These are phyloP conservation scores for Diplodia sapinea DNA, from an alignment of 2,329 filamentous ascomycete species.

Conservation along the genomic window DNA sequence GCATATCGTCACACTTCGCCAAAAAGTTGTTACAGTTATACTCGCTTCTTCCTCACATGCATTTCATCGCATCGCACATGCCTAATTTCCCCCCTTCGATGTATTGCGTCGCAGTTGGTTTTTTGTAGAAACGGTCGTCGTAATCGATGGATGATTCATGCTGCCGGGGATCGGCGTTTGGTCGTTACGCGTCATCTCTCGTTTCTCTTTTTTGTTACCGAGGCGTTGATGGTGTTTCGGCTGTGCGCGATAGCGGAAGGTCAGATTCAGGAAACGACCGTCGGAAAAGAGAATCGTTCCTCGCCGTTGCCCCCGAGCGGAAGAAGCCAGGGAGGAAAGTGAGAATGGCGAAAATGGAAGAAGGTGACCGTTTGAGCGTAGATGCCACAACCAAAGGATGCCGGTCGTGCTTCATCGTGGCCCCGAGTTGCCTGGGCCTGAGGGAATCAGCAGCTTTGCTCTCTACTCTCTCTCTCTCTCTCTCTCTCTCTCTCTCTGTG, in stretches of 20 bases:
- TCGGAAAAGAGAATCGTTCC: background rate
- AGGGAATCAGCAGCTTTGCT: background rate
- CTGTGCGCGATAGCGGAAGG: background rate
- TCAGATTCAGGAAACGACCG: background rate
- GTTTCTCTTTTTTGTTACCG: background rate
- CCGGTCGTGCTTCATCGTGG: too few relatives aligned
- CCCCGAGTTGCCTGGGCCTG: background rate
- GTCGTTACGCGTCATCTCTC: background rate
- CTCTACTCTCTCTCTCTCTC: background rate
- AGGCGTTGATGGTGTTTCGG: background rate
- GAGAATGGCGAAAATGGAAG: background rate
- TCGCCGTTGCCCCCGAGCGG: background rate
- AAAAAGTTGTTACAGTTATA: background rate
- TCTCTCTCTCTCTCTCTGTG: too few relatives aligned
- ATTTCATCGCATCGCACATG: background rate
- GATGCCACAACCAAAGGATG: too few relatives aligned
- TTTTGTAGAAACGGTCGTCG: background rate
- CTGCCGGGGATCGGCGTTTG: background rate
- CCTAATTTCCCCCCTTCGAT: background rate
- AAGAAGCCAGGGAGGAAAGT: background rate
- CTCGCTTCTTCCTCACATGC: background rate
- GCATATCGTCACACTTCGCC: background rate
- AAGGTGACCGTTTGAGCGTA: background rate
- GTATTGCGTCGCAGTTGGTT: background rate
- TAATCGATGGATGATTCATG: background rate